Conservation (phyloP, 2,329 filamentous ascomycete genomes). For the Penicillium expansum region DNA sequence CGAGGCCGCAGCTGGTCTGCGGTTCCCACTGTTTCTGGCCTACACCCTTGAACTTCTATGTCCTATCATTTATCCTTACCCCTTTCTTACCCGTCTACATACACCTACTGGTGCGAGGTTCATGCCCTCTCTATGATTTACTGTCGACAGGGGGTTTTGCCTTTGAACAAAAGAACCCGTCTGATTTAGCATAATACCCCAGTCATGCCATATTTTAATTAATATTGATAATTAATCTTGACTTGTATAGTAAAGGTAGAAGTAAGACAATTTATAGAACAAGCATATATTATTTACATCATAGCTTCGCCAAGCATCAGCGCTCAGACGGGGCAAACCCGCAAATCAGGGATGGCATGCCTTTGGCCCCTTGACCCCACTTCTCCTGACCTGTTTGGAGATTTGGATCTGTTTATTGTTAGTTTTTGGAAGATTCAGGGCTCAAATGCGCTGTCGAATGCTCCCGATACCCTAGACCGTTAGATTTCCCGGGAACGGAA, state of each 20-base stretch:
- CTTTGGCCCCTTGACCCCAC: constrained; percentile 8
- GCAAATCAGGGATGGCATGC: constrained; percentile 10
- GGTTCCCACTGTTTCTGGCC: not conserved
- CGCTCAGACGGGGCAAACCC: constrained; percentile 2
- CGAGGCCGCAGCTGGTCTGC: constrained; percentile 3
- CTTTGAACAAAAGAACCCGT: constrained; percentile 13
- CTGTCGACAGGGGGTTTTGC: constrained; percentile 18
- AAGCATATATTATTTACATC: not conserved
- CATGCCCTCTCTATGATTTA: constrained; percentile 21
- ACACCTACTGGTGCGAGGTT: constrained; percentile 23
- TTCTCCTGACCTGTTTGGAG: constrained; percentile 9
- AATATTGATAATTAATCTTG: constrained; percentile 4
- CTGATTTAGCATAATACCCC: constrained; percentile 30
- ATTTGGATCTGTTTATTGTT: not conserved
- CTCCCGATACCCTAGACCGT: not conserved
- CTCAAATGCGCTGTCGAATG: not conserved
- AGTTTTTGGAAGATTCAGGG: not conserved
- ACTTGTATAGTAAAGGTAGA: not conserved
- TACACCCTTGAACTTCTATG: not conserved
- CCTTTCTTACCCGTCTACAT: constrained; percentile 4
- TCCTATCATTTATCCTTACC: not conserved
- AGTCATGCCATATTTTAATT: constrained; percentile 13
- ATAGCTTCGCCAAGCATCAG: constrained; percentile 8
- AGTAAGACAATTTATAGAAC: not conserved
- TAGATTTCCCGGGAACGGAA: not conserved